Evolutionary conservation across 257 asterid species (phyloP).

Genomic region (Parsonsia alboflavescens): DNA sequence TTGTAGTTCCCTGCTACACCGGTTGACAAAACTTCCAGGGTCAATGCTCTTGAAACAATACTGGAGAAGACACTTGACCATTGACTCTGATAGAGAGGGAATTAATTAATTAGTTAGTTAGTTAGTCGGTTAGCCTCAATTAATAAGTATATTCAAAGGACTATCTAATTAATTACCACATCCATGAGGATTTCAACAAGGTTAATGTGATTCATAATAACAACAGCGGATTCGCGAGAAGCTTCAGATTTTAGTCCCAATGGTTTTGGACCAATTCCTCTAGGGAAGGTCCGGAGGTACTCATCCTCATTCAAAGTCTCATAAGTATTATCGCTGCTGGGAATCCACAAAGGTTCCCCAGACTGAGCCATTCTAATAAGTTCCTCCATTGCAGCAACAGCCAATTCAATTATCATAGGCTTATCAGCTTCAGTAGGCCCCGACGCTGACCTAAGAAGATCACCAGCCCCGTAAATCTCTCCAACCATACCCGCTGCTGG

Average conservation of each 20-base stretch:
- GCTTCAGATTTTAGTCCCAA: conserved; percentile 84
- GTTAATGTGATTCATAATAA: conserved; percentile 79
- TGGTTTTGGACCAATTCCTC: conserved; percentile 92
- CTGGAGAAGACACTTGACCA: conserved; percentile 81
- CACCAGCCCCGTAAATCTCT: conserved; percentile 45
- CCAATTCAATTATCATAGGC: conserved; percentile 66
- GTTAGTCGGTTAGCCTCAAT: too few species aligned
- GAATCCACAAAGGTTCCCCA: conserved; percentile 74
- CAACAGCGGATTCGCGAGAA: conserved; percentile 79
- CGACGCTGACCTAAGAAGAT: conserved; percentile 57
- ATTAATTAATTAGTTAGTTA: too few species aligned
- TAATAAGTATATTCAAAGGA: too few species aligned
- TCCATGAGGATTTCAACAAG: conserved; percentile 94
- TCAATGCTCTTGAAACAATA: conserved; percentile 74
- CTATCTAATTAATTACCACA: conserved; percentile 38
- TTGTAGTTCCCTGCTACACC: conserved; percentile 85
- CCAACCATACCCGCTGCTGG: conserved; percentile 32
- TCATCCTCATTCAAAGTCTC: conserved; percentile 66
- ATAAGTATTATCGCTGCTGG: conserved; percentile 20
- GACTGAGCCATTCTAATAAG: conserved; percentile 56
- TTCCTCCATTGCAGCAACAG: conserved; percentile 87
- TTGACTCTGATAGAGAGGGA: conserved; percentile 49
- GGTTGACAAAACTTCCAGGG: conserved; percentile 81
- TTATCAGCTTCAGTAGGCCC: conserved; percentile 60
- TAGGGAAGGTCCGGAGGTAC: conserved; percentile 61